Percentiles rank a stretch among this genome's conserved stretches.
Conservation (phyloP, 164 flowering plant species). For the Houttuynia cordata region DNA sequence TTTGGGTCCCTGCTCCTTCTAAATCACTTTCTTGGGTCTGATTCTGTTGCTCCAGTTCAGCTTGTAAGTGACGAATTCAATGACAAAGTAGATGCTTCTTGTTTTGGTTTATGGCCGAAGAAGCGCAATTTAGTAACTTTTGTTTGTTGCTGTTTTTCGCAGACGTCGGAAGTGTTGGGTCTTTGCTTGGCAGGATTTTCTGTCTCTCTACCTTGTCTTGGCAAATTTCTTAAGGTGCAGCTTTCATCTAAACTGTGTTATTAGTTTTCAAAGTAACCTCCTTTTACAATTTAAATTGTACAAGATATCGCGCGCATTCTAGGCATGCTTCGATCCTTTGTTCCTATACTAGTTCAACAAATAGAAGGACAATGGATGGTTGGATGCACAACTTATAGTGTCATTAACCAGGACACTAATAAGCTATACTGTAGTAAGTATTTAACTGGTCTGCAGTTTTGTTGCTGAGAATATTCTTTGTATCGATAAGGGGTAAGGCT, state of each 20-base stretch:
- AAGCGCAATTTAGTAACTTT: background rate
- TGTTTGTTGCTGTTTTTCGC: conserved; percentile 2
- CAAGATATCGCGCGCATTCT: no score
- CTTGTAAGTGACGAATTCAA: conserved; percentile 27
- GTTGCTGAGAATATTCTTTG: no score
- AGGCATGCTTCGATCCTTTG: no score
- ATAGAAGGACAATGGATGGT: no score
- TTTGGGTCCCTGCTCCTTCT: conserved; percentile 57
- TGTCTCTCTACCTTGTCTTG: conserved; percentile 54
- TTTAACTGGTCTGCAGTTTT: no score
- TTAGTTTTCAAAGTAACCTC: background rate
- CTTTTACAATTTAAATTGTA: no score
- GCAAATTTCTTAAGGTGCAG: conserved; percentile 75
- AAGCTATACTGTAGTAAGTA: no score
- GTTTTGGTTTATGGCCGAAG: background rate
- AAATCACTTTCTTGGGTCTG: conserved; percentile 57
- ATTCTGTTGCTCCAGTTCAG: conserved; percentile 46
- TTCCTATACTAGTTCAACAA: no score
- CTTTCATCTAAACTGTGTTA: background rate
- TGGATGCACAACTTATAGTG: no score
- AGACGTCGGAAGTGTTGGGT: conserved; percentile 71
- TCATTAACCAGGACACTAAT: no score
- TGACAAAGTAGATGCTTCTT: background rate
- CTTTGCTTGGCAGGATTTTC: conserved; percentile 72
- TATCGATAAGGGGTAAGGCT: no score